These are phyloP conservation scores for Stagonosporopsis vannaccii DNA, from an alignment of 2,329 filamentous ascomycete genomes.

Conservation along the genomic window DNA sequence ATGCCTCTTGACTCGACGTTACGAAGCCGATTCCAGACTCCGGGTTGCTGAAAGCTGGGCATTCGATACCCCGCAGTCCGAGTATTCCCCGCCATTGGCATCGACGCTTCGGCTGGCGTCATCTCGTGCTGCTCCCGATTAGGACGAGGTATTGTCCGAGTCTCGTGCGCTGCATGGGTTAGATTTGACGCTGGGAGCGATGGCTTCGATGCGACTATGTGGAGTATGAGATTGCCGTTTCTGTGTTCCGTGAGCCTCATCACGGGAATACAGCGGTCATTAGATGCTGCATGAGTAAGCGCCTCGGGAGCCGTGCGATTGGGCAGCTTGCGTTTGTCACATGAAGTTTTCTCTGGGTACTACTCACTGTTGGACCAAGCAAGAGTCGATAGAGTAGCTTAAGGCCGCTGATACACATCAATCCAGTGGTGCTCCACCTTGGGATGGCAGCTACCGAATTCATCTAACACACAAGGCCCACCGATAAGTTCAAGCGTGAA, in stretches of 20 bases:
- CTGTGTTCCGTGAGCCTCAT: conserved; percentile 11
- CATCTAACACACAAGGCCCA: neutral
- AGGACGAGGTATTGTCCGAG: conserved; percentile 14
- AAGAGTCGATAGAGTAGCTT: too few relatives aligned
- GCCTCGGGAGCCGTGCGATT: conserved; percentile 4
- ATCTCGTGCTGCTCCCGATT: conserved; percentile 12
- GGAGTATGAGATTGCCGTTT: conserved; percentile 5
- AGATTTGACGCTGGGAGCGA: neutral
- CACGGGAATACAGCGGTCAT: neutral
- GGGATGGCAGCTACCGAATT: neutral
- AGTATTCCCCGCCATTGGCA: conserved; percentile 19
- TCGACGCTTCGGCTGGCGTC: conserved; percentile 6
- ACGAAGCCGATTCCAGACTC: conserved; percentile 32
- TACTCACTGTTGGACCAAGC: too few relatives aligned
- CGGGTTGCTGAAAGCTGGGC: conserved; percentile 18
- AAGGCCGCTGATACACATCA: neutral
- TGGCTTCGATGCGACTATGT: conserved; percentile 1
- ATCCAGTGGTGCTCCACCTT: neutral
- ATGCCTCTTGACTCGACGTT: neutral
- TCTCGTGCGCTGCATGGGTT: conserved; percentile 6
- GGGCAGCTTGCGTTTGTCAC: neutral
- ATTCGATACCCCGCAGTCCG: conserved; percentile 30
- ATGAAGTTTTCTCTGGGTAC: too few relatives aligned
- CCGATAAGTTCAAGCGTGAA: neutral
- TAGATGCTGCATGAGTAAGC: conserved; percentile 10